A percentile compares a stretch with the other conserved stretches of the same genome.
These are phyloP conservation scores for Penicillium nucicola DNA, from an alignment of 495 filamentous ascomycete genomes.

Conservation along the genomic window DNA sequence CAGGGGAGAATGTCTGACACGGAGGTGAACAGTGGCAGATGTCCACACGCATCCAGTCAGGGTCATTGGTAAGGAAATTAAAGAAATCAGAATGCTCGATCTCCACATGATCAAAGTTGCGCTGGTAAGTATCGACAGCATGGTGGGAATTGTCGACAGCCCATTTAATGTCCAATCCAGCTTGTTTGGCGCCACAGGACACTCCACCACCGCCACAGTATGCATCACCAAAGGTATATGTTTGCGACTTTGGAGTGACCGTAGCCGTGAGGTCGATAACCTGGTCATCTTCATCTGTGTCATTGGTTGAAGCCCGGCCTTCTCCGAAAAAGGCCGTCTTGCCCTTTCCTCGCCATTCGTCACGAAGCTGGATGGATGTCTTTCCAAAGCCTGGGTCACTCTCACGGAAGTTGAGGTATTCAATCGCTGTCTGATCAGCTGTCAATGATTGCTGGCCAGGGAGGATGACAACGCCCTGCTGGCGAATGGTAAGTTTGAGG, in stretches of 20 bases:
- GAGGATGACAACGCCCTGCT: background rate
- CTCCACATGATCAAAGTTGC: conserved; percentile 60
- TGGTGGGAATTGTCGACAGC: conserved; percentile 57
- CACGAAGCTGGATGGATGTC: conserved; percentile 16
- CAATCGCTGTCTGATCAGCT: conserved; percentile 18
- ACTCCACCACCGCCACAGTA: conserved; percentile 79
- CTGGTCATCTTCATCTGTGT: conserved; percentile 14
- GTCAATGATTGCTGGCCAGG: background rate
- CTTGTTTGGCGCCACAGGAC: conserved; percentile 62
- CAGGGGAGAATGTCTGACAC: conserved; percentile 78
- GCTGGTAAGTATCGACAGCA: conserved; percentile 54
- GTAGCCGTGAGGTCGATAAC: conserved; percentile 19
- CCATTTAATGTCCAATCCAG: conserved; percentile 58
- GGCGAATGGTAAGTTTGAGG: conserved; percentile 17
- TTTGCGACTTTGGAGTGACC: background rate
- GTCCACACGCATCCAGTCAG: conserved; percentile 50
- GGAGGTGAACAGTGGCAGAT: conserved; percentile 80
- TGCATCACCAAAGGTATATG: conserved; percentile 65
- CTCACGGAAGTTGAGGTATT: conserved; percentile 28
- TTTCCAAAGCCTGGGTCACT: conserved; percentile 12
- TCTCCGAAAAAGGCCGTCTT: conserved; percentile 28
- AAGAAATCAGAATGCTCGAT: conserved; percentile 21
- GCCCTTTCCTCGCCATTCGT: conserved; percentile 26
- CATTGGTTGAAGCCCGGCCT: background rate
- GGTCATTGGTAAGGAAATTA: conserved; percentile 26